These are phyloP conservation scores for Raffaelea albimanens DNA, from an alignment of 2,329 filamentous ascomycete species.

Conservation along the genomic window DNA sequence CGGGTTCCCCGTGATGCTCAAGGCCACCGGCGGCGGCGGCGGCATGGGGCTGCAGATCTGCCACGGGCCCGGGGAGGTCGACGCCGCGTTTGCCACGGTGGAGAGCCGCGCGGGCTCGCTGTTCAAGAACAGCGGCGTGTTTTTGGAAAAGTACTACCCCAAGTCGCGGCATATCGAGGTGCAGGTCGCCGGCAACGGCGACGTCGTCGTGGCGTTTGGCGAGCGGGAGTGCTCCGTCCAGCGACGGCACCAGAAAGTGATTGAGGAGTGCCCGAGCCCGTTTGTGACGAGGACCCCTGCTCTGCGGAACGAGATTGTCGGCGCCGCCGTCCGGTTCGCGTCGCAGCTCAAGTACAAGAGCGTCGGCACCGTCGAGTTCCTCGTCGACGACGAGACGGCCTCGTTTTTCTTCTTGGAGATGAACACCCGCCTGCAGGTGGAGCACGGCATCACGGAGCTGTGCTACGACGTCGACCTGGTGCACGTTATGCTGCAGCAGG, in stretches of 20 bases:
- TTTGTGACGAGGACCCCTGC: constrained; percentile 29
- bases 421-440: constrained; percentile 82
- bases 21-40: constrained; percentile 53
- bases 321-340: constrained; percentile 22
- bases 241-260: constrained; percentile 59
- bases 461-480: constrained; percentile 68
- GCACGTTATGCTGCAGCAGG: constrained; percentile 32
- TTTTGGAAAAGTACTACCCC: constrained; percentile 55
- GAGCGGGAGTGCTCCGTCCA: constrained; percentile 62
- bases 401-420: constrained; percentile 77
- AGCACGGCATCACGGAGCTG: constrained; percentile 72
- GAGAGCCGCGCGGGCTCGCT: constrained; percentile 44
- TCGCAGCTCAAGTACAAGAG: constrained; percentile 4
- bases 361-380: constrained; percentile 49
- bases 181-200: constrained; percentile 56
- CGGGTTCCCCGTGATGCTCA: constrained; percentile 40
- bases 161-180: constrained; percentile 56
- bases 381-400: constrained; percentile 71
- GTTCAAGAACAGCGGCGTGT: constrained; percentile 52
- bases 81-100: constrained; percentile 23
- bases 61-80: constrained; percentile 40
- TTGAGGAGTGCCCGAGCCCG: constrained; percentile 60
- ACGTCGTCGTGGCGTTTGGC: constrained; percentile 45
- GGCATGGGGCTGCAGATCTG: constrained; percentile 42
- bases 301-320: constrained; percentile 13